A percentile compares a stretch with the other conserved stretches of the same genome.
These are phyloP conservation scores for Ophiostoma himal-ulmi DNA, from an alignment of 2,329 filamentous ascomycete genomes.

Conservation along the genomic window DNA sequence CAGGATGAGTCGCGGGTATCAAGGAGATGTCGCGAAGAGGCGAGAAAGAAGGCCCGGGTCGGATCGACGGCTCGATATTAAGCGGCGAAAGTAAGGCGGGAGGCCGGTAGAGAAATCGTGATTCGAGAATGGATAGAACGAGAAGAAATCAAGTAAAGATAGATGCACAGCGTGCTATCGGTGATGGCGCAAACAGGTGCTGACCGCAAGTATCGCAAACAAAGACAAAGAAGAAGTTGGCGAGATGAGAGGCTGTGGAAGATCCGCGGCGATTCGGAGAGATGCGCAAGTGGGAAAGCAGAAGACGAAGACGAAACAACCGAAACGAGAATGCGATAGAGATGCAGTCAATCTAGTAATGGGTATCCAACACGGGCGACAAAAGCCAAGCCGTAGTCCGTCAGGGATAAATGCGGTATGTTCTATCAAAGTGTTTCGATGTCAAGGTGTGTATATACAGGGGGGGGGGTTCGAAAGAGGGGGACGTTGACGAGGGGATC, in stretches of 20 bases:
- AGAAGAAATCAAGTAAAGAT: neutral
- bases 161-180: neutral
- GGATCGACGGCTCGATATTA: neutral
- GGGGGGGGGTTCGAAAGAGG: slow-evolving; percentile 11
- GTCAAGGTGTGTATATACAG: slow-evolving; percentile 8
- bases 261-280: neutral
- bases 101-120: neutral
- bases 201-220: neutral
- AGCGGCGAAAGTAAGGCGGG: neutral
- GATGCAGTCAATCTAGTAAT: neutral
- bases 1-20: neutral
- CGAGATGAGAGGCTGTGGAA: neutral
- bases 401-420: slow-evolving; percentile 8
- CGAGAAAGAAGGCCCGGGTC: neutral
- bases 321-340: neutral
- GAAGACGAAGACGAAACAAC: slow-evolving; percentile 3
- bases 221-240: neutral
- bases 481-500: slow-evolving; percentile 11
- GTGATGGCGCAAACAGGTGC: neutral
- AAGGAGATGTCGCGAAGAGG: neutral
- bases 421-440: neutral
- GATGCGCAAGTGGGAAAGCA: neutral
- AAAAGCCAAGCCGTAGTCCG: neutral
- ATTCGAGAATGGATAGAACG: neutral
- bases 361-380: neutral